Conservation (phyloP, 1,139 yeast genomes). For the Candida neerlandica region DNA sequence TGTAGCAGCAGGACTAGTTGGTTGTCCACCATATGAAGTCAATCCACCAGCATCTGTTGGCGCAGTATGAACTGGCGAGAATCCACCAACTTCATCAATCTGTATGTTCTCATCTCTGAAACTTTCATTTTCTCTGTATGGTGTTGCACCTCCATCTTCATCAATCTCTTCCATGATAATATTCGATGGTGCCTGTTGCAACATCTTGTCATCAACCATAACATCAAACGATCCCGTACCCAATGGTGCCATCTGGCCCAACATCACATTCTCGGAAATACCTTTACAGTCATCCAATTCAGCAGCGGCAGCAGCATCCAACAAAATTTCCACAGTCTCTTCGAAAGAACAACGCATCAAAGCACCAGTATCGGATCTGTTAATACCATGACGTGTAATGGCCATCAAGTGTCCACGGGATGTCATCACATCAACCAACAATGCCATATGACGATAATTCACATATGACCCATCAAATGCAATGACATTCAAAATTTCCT, state of each 20-base stretch:
- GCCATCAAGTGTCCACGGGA: conserved; percentile 98
- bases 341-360: conserved; percentile 99
- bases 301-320: conserved; percentile 98
- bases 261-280: conserved; percentile 95
- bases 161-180: conserved; percentile 41
- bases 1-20: conserved; percentile 54
- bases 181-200: conserved; percentile 66
- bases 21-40: conserved; percentile 83
- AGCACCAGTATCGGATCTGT: conserved; percentile 98
- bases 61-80: conserved; percentile 92
- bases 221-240: conserved; percentile 99
- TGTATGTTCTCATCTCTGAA: conserved; percentile 71
- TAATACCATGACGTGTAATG: conserved; percentile 98
- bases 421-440: conserved; percentile 97
- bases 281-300: conserved; percentile 98
- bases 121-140: conserved; percentile 82
- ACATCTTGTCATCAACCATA: conserved; percentile 87
- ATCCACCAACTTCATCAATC: conserved; percentile 81
- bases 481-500: conserved; percentile 93
- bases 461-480: conserved; percentile 99
- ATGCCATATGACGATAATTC: conserved; percentile 97
- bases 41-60: conserved; percentile 88
- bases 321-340: conserved; percentile 95
- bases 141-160: conserved; percentile 90
- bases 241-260: conserved; percentile 98